Percentiles rank a stretch among this genome's conserved stretches.
Conservation (phyloP, 208 protist species). For the Acanthamoeba castellanii region DNA sequence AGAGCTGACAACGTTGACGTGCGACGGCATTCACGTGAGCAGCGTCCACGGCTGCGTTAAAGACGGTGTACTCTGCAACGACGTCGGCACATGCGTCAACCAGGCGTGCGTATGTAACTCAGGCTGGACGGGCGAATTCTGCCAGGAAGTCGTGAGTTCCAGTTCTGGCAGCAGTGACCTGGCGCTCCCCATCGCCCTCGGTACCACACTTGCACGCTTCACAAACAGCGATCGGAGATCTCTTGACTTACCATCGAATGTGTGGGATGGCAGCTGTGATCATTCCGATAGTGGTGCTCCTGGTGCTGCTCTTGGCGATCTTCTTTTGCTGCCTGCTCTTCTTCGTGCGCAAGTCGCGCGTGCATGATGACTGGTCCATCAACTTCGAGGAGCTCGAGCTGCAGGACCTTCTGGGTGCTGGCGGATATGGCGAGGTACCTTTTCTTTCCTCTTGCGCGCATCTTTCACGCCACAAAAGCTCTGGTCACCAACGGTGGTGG, state of each 20-base stretch:
- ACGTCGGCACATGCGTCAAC: neutral
- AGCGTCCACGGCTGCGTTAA: neutral
- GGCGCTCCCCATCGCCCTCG: neutral
- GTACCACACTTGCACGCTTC: neutral
- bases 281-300: neutral
- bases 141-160: neutral
- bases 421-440: neutral
- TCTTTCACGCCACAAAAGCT: neutral
- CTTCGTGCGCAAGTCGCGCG: neutral
- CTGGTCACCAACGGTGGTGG: neutral
- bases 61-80: neutral
- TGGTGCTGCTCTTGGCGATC: neutral
- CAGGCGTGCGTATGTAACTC: neutral
- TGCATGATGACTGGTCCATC: constrained; percentile 11
- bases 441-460: neutral
- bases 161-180: neutral
- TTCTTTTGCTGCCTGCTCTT: neutral
- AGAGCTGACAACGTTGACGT: neutral
- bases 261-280: neutral
- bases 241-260: neutral
- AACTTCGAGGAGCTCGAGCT: constrained; percentile 53
- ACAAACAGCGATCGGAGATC: neutral
- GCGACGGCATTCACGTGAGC: neutral
- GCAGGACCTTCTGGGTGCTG: neutral
- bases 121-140: neutral